Conservation (phyloP, 352 stramenopile genomes). For the Pythium oligandrum region DNA sequence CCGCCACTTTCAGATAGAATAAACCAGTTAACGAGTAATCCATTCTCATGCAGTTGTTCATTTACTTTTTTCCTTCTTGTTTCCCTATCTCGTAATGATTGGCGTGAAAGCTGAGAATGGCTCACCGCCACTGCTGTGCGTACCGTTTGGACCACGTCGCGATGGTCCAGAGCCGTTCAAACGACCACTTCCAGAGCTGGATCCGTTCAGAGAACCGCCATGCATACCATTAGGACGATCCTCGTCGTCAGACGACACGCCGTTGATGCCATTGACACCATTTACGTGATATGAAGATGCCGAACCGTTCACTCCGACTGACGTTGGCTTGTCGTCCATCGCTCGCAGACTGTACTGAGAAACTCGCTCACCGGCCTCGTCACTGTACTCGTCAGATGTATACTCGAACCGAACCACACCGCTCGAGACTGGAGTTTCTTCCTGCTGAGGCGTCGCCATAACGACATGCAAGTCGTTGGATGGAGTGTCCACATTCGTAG, state of each 20-base stretch:
- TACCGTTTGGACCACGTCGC: conserved; percentile 15
- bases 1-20: no score
- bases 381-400: conserved; percentile 1
- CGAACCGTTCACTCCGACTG: not conserved
- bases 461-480: no score
- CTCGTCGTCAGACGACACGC: conserved; percentile 12
- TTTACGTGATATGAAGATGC: conserved; percentile 6
- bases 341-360: conserved; percentile 10
- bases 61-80: not conserved
- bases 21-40: no score
- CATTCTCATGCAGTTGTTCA: not conserved
- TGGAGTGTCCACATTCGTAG: no score
- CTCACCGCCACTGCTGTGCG: conserved; percentile 32
- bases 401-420: not conserved
- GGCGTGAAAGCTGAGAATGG: conserved; percentile 82
- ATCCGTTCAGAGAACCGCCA: no score
- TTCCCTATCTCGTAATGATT: conserved; percentile 76
- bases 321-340: not conserved
- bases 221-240: conserved; percentile 11
- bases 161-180: conserved; percentile 21
- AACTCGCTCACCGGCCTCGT: conserved; percentile 1
- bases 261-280: conserved; percentile 25
- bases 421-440: no score
- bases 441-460: no score
- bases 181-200: not conserved